phyloP scores from a whole-genome alignment of 495 filamentous ascomycete species.

The Barbatosphaeria neglecta region DNA sequence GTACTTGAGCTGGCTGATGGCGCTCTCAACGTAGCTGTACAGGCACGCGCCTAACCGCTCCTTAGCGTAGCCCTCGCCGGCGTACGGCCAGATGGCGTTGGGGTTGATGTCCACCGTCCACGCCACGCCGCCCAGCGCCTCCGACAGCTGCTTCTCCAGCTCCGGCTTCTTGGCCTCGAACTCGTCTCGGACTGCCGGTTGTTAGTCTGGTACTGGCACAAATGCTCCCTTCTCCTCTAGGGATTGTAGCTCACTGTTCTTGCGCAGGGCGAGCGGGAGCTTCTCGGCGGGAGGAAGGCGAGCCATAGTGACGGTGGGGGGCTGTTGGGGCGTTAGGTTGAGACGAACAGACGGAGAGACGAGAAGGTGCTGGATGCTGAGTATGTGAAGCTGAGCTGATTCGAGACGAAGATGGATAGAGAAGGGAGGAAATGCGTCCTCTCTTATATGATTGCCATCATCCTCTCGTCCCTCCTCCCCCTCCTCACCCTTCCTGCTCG shows the following conservation, averaged over 20 bases:
- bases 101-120: constrained; percentile 40
- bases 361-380: background rate
- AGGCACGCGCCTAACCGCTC: constrained; percentile 33
- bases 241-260: constrained; percentile 29
- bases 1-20: constrained; percentile 27
- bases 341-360: background rate
- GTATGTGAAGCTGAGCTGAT: background rate
- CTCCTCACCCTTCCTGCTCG: background rate
- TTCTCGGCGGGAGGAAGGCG: constrained; percentile 34
- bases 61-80: constrained; percentile 33
- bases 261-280: constrained; percentile 40
- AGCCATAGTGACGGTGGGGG: constrained; percentile 15
- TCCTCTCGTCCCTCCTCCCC: background rate
- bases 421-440: background rate
- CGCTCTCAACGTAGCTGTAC: constrained; percentile 31
- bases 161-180: constrained; percentile 36
- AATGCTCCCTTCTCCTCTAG: background rate
- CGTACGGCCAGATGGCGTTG: constrained; percentile 35
- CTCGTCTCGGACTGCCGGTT: constrained; percentile 36
- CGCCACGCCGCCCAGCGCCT: constrained; percentile 24
- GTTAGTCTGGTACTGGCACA: constrained; percentile 1
- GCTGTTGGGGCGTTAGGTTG: background rate
- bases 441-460: background rate
- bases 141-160: constrained; percentile 29
- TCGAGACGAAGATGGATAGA: background rate